Base-by-base conservation (phyloP, 805 yeast genomes). In the Metschnikowia chrysomelidarum region DNA sequence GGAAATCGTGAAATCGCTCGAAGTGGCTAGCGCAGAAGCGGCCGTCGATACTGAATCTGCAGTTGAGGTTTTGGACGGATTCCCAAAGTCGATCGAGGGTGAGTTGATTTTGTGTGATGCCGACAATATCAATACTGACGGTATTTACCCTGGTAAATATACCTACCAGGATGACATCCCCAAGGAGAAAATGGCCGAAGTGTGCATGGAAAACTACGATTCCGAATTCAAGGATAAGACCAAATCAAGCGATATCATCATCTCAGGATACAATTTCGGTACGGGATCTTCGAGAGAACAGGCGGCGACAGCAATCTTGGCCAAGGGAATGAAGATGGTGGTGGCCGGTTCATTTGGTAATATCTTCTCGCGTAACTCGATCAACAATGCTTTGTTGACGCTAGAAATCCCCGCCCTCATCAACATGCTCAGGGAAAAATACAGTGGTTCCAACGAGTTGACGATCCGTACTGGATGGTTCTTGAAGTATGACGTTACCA, bases 181-280 rank as follows among this genome's bases (percentile, higher is more conserved):
- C 26, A 75, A 84, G 54, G 95, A 87, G 51, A 87, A 83, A 59
- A 93, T 93, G 99, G 98, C 98, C 22, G 85, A 91, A 63, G 98
- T 93, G 30, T 93, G 98, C 69, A 93, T 93, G 99, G 98, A 93
- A 66, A 93, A 93, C 69, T 93, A 93, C 64, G 99, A 93, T 62
- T 59, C 86, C 10, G 95, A 89, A 47, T 93, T 93, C 62, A 81
- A 84, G 39, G 44, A 64, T 19, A 89, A 87, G 70, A 85, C 94
- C 19, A 70, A 78, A 44, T 76, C 95, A 4, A 87, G 91, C 31
- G 99, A 93, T 61, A 88, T 93, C 50, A 76, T 93, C 38, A 77
- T 93, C 30, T 78, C 89, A 38, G 99, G 99, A 12, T 93, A 69
- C 72, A 93, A 93, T 60, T 93, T 93, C 59, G 99, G 99, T 51